Base-by-base conservation (phyloP, 2,329 filamentous ascomycete species). In the Penicillium occitanis region DNA sequence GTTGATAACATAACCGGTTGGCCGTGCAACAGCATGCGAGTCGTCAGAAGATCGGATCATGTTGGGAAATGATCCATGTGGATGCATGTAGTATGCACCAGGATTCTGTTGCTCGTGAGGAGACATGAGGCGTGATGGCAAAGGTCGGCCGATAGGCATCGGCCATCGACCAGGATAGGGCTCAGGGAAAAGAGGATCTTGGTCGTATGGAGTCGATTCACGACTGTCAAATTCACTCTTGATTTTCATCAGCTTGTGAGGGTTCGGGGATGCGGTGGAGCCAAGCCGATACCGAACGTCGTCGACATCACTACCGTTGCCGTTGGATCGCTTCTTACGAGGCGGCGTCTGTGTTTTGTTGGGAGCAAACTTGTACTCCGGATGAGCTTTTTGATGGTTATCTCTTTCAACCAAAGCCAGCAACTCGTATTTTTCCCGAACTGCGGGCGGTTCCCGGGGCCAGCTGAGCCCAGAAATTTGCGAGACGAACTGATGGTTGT, bases 401-500 rank as follows among this genome's bases (percentile, higher is more conserved):
- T 88, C 85, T 53, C 93, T 87, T 78, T 98, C 95, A 22, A 91
- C 84, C 72, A 87, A 88, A 25, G 95, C 92, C 81, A 91, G 89
- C 17, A 87, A 83, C 74, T 91, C 91, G 81, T 92, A 99, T 71
- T 90, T 85, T 22, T 89, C 86, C 64, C 90, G 88, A 66, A 97
- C 78, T 51, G 87, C 83, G n/a, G 87, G 80, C 0, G 91, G 85
- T 76, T 98, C 95, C 71, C 92, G 79, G 5, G 88, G 87, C 95
- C 95, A 99, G 73, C 91, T 94, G 64, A 87, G 83, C 33, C 93
- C 95, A 66, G 92, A 92, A n/a, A 95, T 87, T 55, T 89, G 88
- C 1, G 94, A 98, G 30, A 98, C 91, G 42, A 95, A 83, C 77
- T 99, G 94, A 77, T 99, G 94, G 79, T 98, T 97, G 77, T 95